Percentiles rank a stretch among this genome's conserved stretches.
phyloP scores from a whole-genome alignment of 257 asterid species.

The Leptodermis oblonga region DNA sequence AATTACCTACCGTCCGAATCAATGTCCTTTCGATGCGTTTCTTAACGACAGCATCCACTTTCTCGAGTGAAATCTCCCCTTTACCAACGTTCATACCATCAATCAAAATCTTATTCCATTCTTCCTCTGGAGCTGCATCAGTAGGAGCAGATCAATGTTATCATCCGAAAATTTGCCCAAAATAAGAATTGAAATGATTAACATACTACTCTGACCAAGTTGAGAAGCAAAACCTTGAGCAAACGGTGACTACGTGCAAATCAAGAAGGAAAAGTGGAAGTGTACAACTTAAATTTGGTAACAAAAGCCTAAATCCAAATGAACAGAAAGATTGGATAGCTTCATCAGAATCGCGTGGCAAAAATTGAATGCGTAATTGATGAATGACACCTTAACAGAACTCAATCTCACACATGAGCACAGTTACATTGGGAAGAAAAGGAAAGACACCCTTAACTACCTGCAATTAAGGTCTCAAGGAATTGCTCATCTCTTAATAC shows the following conservation, averaged over 20 bases:
- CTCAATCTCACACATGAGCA: background rate
- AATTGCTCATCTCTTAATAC: slow-evolving; percentile 69
- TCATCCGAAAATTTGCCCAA: background rate
- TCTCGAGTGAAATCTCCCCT: slow-evolving; percentile 71
- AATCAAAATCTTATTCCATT: slow-evolving; percentile 74
- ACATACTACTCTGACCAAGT: background rate
- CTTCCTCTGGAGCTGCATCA: slow-evolving; percentile 70
- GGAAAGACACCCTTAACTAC: slow-evolving; percentile 25
- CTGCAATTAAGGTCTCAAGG: slow-evolving; percentile 80
- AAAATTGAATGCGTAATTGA: background rate
- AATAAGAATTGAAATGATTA: background rate
- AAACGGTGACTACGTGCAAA: background rate
- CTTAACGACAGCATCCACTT: slow-evolving; percentile 58
- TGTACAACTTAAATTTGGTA: background rate
- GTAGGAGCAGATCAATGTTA: slow-evolving; percentile 1
- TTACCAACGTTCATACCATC: slow-evolving; percentile 68
- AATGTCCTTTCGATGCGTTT: slow-evolving; percentile 81
- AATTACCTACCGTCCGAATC: slow-evolving; percentile 72
- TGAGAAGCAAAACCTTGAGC: background rate
- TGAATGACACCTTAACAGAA: background rate
- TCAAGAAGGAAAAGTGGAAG: background rate
- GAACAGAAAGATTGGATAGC: background rate
- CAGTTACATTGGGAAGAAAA: background rate
- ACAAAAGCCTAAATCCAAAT: background rate
- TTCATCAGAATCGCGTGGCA: background rate